phyloP scores from a whole-genome alignment of 129 eudicot species.

The Pseudognaphalium luteoalbum region DNA sequence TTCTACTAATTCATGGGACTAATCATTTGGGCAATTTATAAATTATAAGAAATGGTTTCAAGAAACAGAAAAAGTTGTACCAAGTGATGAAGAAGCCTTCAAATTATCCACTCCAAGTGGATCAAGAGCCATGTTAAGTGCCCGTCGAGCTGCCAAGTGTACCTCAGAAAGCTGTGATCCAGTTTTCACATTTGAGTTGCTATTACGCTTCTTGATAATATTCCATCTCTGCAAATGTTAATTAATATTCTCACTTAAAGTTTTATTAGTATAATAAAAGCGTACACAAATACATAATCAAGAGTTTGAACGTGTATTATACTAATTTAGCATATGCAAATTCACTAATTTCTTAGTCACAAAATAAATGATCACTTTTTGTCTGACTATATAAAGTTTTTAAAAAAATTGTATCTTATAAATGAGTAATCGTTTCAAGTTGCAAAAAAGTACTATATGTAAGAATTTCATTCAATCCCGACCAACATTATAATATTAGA shows the following conservation, averaged over 20 bases:
- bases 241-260: background rate
- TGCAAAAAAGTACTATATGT: background rate
- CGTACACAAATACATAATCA: background rate
- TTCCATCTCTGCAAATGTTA: constrained; percentile 82
- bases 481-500: background rate
- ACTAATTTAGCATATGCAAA: background rate
- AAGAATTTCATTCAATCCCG: background rate
- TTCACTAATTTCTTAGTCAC: background rate
- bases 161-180: constrained; percentile 71
- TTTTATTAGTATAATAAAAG: too few relatives aligned
- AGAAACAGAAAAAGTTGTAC: constrained; percentile 27
- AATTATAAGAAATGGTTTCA: background rate
- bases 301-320: background rate
- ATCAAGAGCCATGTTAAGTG: constrained; percentile 58
- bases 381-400: background rate
- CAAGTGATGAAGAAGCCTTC: constrained; percentile 44
- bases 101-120: constrained; percentile 51
- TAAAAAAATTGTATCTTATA: background rate
- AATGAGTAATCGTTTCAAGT: background rate
- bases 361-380: background rate
- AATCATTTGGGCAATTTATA: background rate
- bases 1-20: background rate
- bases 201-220: constrained; percentile 59
- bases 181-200: constrained; percentile 44
- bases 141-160: constrained; percentile 72